A percentile compares a stretch with the other conserved stretches of the same genome.
Conservation (phyloP, 2,329 filamentous ascomycete genomes). For the Phialophora macrospora region DNA sequence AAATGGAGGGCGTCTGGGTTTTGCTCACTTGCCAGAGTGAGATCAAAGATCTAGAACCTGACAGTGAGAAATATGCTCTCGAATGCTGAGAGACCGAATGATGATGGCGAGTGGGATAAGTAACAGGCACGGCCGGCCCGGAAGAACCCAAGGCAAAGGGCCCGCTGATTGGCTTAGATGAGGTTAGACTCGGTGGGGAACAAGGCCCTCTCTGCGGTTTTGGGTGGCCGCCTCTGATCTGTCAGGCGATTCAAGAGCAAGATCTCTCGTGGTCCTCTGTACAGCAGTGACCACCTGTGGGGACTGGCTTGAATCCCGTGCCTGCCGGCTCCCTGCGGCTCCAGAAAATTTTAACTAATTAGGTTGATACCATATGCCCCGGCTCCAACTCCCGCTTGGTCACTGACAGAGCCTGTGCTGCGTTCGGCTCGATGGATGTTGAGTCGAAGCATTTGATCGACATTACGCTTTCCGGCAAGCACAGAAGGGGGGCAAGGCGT, state of each 20-base stretch:
- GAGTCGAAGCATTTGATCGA: slow-evolving; percentile 6
- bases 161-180: not conserved
- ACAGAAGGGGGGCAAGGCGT: not conserved
- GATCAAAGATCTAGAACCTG: slow-evolving; percentile 6
- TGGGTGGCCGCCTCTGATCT: not conserved
- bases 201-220: slow-evolving; percentile 3
- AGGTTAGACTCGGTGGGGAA: slow-evolving; percentile 18
- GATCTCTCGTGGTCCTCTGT: not conserved
- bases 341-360: not conserved
- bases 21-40: slow-evolving; percentile 18
- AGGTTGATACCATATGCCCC: not conserved
- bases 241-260: slow-evolving; percentile 4
- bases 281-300: not conserved
- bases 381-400: not conserved
- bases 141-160: slow-evolving; percentile 16
- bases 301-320: not conserved
- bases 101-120: slow-evolving; percentile 17
- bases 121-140: slow-evolving; percentile 23
- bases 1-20: not conserved
- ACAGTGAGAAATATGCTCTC: slow-evolving; percentile 11
- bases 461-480: slow-evolving; percentile 1
- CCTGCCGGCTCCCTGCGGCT: not conserved
- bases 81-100: slow-evolving; percentile 11
- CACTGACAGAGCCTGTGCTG: not conserved
- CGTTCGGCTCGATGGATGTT: slow-evolving; percentile 14